phyloP scores from a whole-genome alignment of 2,329 filamentous ascomycete genomes.

The Epichloe glyceriae region DNA sequence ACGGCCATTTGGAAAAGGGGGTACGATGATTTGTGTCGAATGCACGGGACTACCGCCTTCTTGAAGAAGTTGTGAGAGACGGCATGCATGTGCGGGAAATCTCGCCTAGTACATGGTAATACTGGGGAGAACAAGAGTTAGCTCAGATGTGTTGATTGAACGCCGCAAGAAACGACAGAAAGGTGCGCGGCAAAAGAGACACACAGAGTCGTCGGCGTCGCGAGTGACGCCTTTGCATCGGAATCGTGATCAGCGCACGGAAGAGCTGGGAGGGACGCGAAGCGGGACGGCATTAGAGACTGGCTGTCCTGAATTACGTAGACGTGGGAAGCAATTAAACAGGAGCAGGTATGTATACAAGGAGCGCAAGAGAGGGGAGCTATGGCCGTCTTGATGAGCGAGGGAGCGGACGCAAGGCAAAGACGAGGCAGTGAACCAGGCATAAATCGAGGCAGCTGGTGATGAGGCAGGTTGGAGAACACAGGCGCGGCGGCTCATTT shows the following conservation, averaged over 20 bases:
- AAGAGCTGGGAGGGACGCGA: not conserved
- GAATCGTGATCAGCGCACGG: not conserved
- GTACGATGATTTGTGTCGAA: not conserved
- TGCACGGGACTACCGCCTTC: not conserved
- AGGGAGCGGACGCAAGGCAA: not conserved
- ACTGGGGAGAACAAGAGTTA: not conserved
- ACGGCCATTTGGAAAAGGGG: conserved; percentile 32
- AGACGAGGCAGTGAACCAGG: not conserved
- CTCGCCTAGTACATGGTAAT: not conserved
- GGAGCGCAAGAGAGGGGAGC: not conserved
- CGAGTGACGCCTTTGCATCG: not conserved
- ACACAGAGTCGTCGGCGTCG: not conserved
- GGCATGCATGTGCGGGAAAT: not conserved
- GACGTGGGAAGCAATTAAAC: not conserved
- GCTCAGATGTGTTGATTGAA: not conserved
- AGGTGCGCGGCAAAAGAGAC: not conserved
- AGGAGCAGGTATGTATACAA: not conserved
- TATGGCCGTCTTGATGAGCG: not conserved
- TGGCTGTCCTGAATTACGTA: not conserved
- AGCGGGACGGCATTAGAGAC: not conserved
- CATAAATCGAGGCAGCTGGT: not conserved
- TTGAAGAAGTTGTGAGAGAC: not conserved
- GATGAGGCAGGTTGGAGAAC: not conserved
- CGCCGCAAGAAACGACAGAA: not conserved
- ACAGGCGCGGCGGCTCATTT: not conserved